A percentile compares a stretch with the other conserved stretches of the same genome.
These are phyloP conservation scores for Colletotrichum sp. DNA, from an alignment of 2,329 filamentous ascomycete species.

Conservation along the genomic window DNA sequence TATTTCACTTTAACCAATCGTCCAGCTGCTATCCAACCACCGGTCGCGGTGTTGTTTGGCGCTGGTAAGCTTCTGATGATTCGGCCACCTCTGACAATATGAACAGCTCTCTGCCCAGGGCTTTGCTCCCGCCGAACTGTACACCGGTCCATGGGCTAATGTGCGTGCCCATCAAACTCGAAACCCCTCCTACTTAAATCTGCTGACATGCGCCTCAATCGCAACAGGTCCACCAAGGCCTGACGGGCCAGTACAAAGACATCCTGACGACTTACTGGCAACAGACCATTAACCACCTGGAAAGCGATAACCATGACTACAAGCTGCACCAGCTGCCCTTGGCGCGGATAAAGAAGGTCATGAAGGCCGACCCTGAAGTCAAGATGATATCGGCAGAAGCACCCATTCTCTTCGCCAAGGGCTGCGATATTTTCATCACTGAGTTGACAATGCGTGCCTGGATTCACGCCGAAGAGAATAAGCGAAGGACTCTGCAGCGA, in stretches of 20 bases:
- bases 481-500: constrained; percentile 90
- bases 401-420: constrained; percentile 96
- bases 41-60: background rate
- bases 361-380: constrained; percentile 99
- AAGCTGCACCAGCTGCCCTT: constrained; percentile 96
- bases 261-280: constrained; percentile 99
- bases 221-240: constrained; percentile 90
- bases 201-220: background rate
- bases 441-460: constrained; percentile 99
- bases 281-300: constrained; percentile 94
- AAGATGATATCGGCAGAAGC: constrained; percentile 99
- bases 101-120: constrained; percentile 81
- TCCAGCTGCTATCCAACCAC: background rate
- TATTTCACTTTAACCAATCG: constrained; percentile 24
- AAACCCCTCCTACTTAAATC: background rate
- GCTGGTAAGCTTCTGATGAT: background rate
- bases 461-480: constrained; percentile 99
- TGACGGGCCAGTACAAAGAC: constrained; percentile 92
- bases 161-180: constrained; percentile 53
- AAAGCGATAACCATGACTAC: constrained; percentile 96
- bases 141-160: constrained; percentile 95
- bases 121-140: constrained; percentile 90
- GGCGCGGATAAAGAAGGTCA: constrained; percentile 99
- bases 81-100: background rate
- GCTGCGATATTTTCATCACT: constrained; percentile 98